phyloP scores from a whole-genome alignment of 805 yeast genomes.

The Kodamaea kaohsiungensis region DNA sequence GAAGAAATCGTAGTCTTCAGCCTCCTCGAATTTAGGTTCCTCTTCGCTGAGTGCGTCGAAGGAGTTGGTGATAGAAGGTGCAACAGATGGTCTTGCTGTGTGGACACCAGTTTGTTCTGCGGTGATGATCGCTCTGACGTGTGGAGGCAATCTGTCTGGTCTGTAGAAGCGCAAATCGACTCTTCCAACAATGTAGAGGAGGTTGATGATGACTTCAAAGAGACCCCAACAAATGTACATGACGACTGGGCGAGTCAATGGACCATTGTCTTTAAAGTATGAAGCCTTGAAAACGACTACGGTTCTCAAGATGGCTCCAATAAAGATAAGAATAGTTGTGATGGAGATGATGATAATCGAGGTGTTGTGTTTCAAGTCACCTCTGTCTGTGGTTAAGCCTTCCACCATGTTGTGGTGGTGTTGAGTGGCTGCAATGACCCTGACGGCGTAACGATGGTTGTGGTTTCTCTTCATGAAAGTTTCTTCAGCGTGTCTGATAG shows the following conservation, averaged over 20 bases:
- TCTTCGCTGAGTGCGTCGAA: constrained; percentile 6
- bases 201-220: constrained; percentile 57
- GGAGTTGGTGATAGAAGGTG: constrained; percentile 8
- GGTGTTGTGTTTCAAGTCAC: constrained; percentile 48
- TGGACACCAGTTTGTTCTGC: constrained; percentile 36
- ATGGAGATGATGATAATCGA: constrained; percentile 48
- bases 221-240: constrained; percentile 73
- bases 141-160: constrained; percentile 57
- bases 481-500: constrained; percentile 50
- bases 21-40: constrained; percentile 6
- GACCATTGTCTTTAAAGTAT: constrained; percentile 21
- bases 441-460: constrained; percentile 48
- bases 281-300: constrained; percentile 43
- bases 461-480: constrained; percentile 50
- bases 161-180: constrained; percentile 78
- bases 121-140: constrained; percentile 41
- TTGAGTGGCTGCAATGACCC: constrained; percentile 62
- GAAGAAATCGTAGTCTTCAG: constrained; percentile 9
- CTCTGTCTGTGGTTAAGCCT: constrained; percentile 41
- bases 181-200: constrained; percentile 61
- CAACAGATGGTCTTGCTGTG: constrained; percentile 1
- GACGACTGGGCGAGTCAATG: constrained; percentile 46
- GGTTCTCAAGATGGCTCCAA: constrained; percentile 53
- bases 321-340: constrained; percentile 50
- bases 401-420: constrained; percentile 39